These are phyloP conservation scores for Limnanthes douglasii DNA, from an alignment of 345 rosid genomes.

Conservation along the genomic window DNA sequence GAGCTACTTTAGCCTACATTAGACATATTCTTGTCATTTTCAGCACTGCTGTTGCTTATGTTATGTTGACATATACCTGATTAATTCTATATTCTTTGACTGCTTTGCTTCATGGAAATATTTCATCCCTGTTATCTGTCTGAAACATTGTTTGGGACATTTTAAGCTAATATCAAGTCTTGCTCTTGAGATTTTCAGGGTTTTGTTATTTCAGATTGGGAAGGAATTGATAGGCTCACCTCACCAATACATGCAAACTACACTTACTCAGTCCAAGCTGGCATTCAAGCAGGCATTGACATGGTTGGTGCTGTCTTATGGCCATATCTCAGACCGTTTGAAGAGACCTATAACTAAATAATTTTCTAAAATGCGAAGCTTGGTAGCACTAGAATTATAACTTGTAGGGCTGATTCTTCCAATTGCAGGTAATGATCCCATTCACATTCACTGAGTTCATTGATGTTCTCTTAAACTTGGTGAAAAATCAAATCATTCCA, in stretches of 20 bases:
- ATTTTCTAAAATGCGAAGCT: background rate
- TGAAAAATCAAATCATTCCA: conserved; percentile 40
- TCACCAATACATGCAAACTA: conserved; percentile 61
- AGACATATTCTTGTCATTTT: too few species aligned
- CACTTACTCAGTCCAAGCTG: conserved; percentile 60
- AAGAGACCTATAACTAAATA: background rate
- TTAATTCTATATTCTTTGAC: too few species aligned
- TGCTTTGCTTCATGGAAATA: too few species aligned
- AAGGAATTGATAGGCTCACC: conserved; percentile 82
- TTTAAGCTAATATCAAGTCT: too few species aligned
- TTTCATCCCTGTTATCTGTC: too few species aligned
- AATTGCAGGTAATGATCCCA: conserved; percentile 81
- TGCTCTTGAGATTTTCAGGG: conserved; percentile 35
- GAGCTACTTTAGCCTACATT: too few species aligned
- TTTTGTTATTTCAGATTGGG: conserved; percentile 93
- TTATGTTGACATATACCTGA: too few species aligned
- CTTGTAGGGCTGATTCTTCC: conserved; percentile 5
- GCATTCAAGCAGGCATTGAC: conserved; percentile 85
- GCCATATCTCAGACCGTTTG: conserved; percentile 1
- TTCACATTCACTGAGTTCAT: conserved; percentile 57
- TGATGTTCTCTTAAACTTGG: conserved; percentile 45
- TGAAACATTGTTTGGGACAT: background rate
- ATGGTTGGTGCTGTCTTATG: conserved; percentile 34
- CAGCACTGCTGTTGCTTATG: too few species aligned
- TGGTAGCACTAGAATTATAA: background rate